A percentile compares a stretch with the other conserved stretches of the same genome.
phyloP scores from a whole-genome alignment of 495 filamentous ascomycete species.

The Lasiosphaeris hirsuta region DNA sequence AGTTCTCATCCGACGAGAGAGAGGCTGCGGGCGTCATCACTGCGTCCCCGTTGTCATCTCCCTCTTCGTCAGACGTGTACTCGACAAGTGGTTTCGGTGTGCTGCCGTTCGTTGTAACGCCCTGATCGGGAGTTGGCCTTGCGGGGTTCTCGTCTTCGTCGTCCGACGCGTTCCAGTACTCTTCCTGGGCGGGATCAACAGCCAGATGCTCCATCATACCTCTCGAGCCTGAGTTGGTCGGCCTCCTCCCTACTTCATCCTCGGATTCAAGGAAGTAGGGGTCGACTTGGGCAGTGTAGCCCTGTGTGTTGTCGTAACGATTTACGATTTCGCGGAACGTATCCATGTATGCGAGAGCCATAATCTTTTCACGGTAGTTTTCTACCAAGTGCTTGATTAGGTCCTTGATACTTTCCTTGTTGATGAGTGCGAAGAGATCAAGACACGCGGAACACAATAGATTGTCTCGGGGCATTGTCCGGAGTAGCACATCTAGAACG shows the following conservation, averaged over 20 bases:
- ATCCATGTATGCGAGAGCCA: constrained; percentile 77
- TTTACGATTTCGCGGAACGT: constrained; percentile 74
- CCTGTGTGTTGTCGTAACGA: constrained; percentile 76
- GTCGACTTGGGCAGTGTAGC: constrained; percentile 60
- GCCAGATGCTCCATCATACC: constrained; percentile 60
- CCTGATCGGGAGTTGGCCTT: constrained; percentile 28
- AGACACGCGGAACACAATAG: constrained; percentile 93
- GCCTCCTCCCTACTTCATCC: constrained; percentile 48
- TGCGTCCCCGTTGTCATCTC: constrained; percentile 49
- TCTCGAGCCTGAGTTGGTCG: constrained; percentile 63
- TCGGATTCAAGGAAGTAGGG: constrained; percentile 48
- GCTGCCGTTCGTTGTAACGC: constrained; percentile 40
- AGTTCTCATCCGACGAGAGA: constrained; percentile 46
- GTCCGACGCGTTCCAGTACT: constrained; percentile 92
- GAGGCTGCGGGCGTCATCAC: constrained; percentile 34
- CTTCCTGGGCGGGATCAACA: constrained; percentile 82
- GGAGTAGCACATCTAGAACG: constrained; percentile 81
- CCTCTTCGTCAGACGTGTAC: constrained; percentile 84
- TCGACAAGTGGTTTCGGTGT: constrained; percentile 76
- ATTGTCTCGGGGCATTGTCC: constrained; percentile 95
- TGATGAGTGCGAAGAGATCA: constrained; percentile 91
- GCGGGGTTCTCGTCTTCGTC: constrained; percentile 67
- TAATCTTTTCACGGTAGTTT: constrained; percentile 78
- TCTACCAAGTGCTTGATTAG: constrained; percentile 83
- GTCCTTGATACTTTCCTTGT: constrained; percentile 76